Evolutionary conservation across 768 basidiomycete genomes (phyloP).

Genomic region (Phlebiopsis flavidoalba): DNA sequence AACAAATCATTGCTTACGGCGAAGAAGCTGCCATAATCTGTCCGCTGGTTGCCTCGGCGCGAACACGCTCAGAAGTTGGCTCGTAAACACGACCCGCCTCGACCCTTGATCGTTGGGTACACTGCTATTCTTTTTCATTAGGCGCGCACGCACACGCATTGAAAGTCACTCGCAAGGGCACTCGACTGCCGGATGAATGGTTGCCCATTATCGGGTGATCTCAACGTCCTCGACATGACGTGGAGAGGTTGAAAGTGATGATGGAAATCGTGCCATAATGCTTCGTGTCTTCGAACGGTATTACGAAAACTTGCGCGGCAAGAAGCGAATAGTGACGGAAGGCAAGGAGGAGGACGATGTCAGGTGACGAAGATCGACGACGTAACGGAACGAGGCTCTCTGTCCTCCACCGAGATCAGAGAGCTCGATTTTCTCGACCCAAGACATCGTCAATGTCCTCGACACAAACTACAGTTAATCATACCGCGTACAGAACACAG

Average conservation of each 20-base stretch:
- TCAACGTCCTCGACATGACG: conserved; percentile 72
- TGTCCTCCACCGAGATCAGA: conserved; percentile 64
- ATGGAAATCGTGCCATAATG: conserved; percentile 84
- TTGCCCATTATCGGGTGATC: conserved; percentile 66
- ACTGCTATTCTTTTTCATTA: too few relatives aligned
- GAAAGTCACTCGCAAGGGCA: conserved; percentile 62
- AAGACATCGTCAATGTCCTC: conserved; percentile 68
- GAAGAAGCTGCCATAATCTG: conserved; percentile 83
- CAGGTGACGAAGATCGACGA: conserved; percentile 49
- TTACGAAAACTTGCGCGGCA: conserved; percentile 42
- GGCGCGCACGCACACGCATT: conserved; percentile 81
- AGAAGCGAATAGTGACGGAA: conserved; percentile 34
- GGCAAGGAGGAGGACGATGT: conserved; percentile 50
- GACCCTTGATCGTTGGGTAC: conserved; percentile 91
- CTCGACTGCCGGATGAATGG: conserved; percentile 90
- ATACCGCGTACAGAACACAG: conserved; percentile 52
- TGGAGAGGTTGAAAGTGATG: conserved; percentile 73
- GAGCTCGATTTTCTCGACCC: conserved; percentile 73
- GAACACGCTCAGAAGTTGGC: conserved; percentile 52
- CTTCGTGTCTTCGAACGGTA: conserved; percentile 88
- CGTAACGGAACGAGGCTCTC: conserved; percentile 42
- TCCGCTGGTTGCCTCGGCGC: conserved; percentile 33
- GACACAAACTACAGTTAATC: conserved; percentile 67
- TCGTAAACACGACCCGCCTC: conserved; percentile 78
- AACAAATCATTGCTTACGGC: conserved; percentile 73